Conservation (phyloP, 371 early-diverging fungal species). For the Mucor sp. region DNA sequence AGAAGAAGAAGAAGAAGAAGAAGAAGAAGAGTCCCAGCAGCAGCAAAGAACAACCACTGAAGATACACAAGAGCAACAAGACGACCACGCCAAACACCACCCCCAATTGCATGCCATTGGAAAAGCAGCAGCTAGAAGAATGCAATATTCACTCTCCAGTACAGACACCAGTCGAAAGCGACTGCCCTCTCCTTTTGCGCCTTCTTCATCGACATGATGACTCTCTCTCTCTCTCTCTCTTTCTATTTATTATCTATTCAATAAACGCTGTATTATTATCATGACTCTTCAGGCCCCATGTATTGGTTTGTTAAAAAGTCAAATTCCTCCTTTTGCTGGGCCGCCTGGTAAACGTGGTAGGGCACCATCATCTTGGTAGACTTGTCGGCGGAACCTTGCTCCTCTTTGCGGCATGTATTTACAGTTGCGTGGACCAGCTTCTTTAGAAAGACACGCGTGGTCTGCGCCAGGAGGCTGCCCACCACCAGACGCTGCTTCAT, state of each 20-base stretch:
- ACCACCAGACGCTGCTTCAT: slow-evolving; percentile 43
- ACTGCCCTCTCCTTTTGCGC: slow-evolving; percentile 12
- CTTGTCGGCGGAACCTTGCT: slow-evolving; percentile 25
- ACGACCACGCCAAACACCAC: too few species aligned
- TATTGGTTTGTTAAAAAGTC: slow-evolving; percentile 59
- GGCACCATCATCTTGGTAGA: slow-evolving; percentile 50
- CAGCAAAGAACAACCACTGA: not conserved
- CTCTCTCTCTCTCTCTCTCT: too few species aligned
- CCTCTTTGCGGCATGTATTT: slow-evolving; percentile 28
- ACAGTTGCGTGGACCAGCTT: slow-evolving; percentile 28
- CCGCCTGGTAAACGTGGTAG: slow-evolving; percentile 52
- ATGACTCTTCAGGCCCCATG: slow-evolving; percentile 40
- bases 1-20: slow-evolving; percentile 8
- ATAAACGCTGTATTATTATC: too few species aligned
- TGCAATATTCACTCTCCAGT: slow-evolving; percentile 17
- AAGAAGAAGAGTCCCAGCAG: too few species aligned
- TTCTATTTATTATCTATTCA: not conserved
- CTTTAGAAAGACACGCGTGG: slow-evolving; percentile 33
- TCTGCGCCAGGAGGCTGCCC: slow-evolving; percentile 35
- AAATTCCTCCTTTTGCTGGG: slow-evolving; percentile 42
- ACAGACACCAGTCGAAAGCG: slow-evolving; percentile 10
- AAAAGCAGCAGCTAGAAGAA: slow-evolving; percentile 20
- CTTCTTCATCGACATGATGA: slow-evolving; percentile 23
- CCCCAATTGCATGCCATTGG: slow-evolving; percentile 17
- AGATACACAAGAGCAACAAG: too few species aligned